A percentile compares a stretch with the other conserved stretches of the same genome.
These are phyloP conservation scores for Cubamyces sp. DNA, from an alignment of 768 basidiomycete species.

Conservation along the genomic window DNA sequence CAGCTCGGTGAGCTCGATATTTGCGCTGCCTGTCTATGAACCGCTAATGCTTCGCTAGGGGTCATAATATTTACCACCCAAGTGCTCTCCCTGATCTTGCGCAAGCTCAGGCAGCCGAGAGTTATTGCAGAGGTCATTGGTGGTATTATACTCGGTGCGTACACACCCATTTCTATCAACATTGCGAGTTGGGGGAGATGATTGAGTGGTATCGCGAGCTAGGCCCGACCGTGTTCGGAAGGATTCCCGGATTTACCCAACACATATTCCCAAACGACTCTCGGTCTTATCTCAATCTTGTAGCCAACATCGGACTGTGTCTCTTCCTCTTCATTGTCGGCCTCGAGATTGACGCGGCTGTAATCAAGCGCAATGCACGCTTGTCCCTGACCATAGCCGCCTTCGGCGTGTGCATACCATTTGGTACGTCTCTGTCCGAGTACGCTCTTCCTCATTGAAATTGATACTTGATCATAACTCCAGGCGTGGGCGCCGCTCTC, in stretches of 20 bases:
- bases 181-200: neutral
- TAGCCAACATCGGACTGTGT: conserved; percentile 75
- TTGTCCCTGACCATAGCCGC: conserved; percentile 62
- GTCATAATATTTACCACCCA: conserved; percentile 85
- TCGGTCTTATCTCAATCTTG: conserved; percentile 66
- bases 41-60: conserved; percentile 42
- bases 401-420: conserved; percentile 74
- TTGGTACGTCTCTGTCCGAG: conserved; percentile 34
- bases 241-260: conserved; percentile 69
- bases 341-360: conserved; percentile 76
- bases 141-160: conserved; percentile 72
- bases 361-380: conserved; percentile 66
- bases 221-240: conserved; percentile 69
- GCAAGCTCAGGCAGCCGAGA: conserved; percentile 81
- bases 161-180: no score
- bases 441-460: neutral
- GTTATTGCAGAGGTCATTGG: conserved; percentile 94
- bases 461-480: neutral
- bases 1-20: conserved; percentile 59
- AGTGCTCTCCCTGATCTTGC: conserved; percentile 64
- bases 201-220: conserved; percentile 87
- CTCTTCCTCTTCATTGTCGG: conserved; percentile 85
- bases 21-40: neutral
- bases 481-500: conserved; percentile 72
- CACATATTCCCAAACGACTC: conserved; percentile 44